A percentile compares a stretch with the other conserved stretches of the same genome.
phyloP scores from a whole-genome alignment of 1,139 yeast species.

The Pichia sorboxylosa region DNA sequence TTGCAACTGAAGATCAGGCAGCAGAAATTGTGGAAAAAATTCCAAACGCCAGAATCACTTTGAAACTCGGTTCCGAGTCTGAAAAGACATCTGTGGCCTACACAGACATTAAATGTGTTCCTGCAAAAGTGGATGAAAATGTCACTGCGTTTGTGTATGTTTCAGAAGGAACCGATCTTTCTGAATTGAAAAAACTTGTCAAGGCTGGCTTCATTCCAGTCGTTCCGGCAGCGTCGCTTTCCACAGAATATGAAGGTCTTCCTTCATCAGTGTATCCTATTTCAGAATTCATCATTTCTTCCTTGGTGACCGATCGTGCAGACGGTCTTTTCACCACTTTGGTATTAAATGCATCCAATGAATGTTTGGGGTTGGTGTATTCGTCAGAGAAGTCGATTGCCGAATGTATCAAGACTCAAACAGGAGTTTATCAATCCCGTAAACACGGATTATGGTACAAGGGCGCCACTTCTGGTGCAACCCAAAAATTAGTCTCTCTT shows the following conservation, averaged over 20 bases:
- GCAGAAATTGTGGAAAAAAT: conserved; percentile 31
- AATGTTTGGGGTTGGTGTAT: conserved; percentile 80
- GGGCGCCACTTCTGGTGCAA: conserved; percentile 92
- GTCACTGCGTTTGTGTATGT: conserved; percentile 2
- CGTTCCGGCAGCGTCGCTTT: conserved; percentile 30
- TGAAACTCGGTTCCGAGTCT: conserved; percentile 20
- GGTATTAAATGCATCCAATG: conserved; percentile 56
- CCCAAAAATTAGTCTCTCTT: conserved; percentile 58
- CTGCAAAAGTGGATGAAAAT: conserved; percentile 3
- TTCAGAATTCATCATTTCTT: conserved; percentile 40
- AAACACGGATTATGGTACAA: conserved; percentile 88
- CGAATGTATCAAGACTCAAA: conserved; percentile 68
- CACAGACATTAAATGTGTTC: conserved; percentile 13
- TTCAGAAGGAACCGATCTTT: background rate
- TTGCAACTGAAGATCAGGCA: conserved; percentile 28
- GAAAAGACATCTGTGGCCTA: conserved; percentile 16
- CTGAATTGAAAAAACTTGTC: conserved; percentile 2
- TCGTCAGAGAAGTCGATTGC: conserved; percentile 73
- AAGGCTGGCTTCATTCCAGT: conserved; percentile 38
- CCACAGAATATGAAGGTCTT: conserved; percentile 29
- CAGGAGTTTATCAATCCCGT: conserved; percentile 92
- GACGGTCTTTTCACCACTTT: conserved; percentile 83
- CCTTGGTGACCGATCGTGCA: conserved; percentile 66
- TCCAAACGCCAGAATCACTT: conserved; percentile 49
- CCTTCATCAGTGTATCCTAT: conserved; percentile 26